phyloP scores from a whole-genome alignment of 768 basidiomycete genomes.

The Agaricus blazei region DNA sequence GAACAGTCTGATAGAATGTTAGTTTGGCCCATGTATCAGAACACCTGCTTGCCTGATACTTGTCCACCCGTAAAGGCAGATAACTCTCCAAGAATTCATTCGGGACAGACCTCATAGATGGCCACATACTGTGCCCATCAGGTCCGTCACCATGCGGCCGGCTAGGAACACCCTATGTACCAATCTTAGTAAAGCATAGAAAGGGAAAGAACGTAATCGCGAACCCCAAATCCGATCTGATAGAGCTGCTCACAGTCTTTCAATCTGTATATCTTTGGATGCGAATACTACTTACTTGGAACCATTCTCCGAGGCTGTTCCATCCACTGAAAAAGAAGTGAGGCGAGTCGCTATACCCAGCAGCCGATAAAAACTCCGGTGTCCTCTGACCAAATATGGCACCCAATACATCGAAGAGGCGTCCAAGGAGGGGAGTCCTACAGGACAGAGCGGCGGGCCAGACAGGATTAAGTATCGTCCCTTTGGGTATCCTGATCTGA shows the following conservation, averaged over 20 bases:
- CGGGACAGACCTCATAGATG: slow-evolving; percentile 26
- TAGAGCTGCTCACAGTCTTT: slow-evolving; percentile 13
- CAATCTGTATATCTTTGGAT: not conserved
- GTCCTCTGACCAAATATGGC: slow-evolving; percentile 22
- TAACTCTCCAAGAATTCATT: slow-evolving; percentile 25
- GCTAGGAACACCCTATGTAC: slow-evolving; percentile 16
- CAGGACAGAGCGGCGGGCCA: slow-evolving; percentile 25
- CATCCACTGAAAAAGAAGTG: slow-evolving; percentile 26
- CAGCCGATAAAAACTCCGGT: slow-evolving; percentile 22
- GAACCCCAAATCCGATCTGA: slow-evolving; percentile 23
- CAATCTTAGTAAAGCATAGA: not conserved
- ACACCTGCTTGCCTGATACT: slow-evolving; percentile 14
- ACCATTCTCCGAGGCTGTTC: slow-evolving; percentile 20
- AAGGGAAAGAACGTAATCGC: not conserved
- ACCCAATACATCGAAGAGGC: slow-evolving; percentile 22
- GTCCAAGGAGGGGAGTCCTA: slow-evolving; percentile 23
- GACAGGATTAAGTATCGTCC: slow-evolving; percentile 23
- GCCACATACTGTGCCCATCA: slow-evolving; percentile 27
- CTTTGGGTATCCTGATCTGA: slow-evolving; percentile 21
- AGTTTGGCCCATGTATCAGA: not conserved
- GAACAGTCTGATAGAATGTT: slow-evolving; percentile 13
- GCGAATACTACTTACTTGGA: slow-evolving; percentile 18
- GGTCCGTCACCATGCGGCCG: slow-evolving; percentile 20
- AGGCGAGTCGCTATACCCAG: slow-evolving; percentile 24
- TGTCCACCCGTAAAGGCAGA: slow-evolving; percentile 23